Evolutionary conservation across 2,329 filamentous ascomycete species (phyloP), one percentile per base, ranked within the genome.

Genomic region (Chrysoporthe austroafricana): DNA sequence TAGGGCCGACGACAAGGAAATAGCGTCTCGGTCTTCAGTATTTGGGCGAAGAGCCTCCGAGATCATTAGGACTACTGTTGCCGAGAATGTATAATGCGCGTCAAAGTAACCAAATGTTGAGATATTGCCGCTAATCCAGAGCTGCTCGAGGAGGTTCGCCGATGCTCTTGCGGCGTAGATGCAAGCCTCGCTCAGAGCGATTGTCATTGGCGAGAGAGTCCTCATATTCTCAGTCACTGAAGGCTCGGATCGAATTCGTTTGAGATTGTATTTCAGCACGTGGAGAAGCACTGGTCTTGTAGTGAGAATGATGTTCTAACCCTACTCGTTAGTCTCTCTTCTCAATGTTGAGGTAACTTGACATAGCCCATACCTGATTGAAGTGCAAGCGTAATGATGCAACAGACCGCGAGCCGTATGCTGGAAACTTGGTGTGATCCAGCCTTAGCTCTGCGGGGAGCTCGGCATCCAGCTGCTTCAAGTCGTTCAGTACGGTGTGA

Each of bases 391-490:
- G 65, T 39, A 72, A 58, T 18, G 71, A 72, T 32, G 69, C 70
- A 4, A 72, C 68, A 4, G 70, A 70, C 14, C 70, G 67, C 36
- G 69, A 71, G 58, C 67, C 70, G 34, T 69, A 70, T 18, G 70
- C 63, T 1, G 70, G 71, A 39, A 70, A 69, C 26, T 59, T 66
- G 32, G 66, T 64, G 60, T 72, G 69, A 26, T 72, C 71, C 36
- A 79, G 64, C 52, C 76, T 76, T 9, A 80, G 69, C 18, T 76
- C 73, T 7, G 71, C 62, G 8, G 78, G 77, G 5, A 81, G 70
- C 3, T 73, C 72, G 48, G 77, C 75, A 11, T 79, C 74, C 78
- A 78, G 80, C 46, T 74, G 74, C 44, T 78, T 77, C 8, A 81
- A 71, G 14, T 74, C 73, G 42, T 76, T 76, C 2, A 81, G 70